These are phyloP conservation scores for Trichophyton verrucosum DNA, from an alignment of 2,329 filamentous ascomycete genomes.

Conservation along the genomic window DNA sequence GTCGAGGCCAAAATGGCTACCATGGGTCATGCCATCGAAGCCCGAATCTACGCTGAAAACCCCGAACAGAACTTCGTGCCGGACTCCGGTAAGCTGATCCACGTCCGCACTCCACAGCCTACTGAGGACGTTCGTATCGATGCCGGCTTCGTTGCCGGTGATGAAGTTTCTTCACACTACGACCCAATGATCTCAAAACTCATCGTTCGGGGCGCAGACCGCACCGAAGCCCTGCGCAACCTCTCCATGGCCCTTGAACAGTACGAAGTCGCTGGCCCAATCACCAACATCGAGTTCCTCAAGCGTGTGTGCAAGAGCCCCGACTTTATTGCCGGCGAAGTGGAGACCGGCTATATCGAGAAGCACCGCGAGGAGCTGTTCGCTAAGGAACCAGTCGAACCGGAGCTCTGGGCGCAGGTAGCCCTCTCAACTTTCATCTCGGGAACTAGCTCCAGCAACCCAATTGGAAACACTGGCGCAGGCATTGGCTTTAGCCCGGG, in stretches of 20 bases:
- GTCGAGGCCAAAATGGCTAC: slow-evolving; percentile 58
- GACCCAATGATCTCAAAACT: slow-evolving; percentile 99
- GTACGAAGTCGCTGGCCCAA: slow-evolving; percentile 84
- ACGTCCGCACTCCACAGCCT: slow-evolving; percentile 60
- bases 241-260: slow-evolving; percentile 66
- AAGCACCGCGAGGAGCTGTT: slow-evolving; percentile 78
- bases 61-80: slow-evolving; percentile 85
- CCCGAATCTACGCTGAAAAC: slow-evolving; percentile 91
- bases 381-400: slow-evolving; percentile 44
- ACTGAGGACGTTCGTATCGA: slow-evolving; percentile 75
- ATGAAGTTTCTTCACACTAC: slow-evolving; percentile 87
- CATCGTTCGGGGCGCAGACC: slow-evolving; percentile 70
- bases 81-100: slow-evolving; percentile 76
- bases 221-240: slow-evolving; percentile 71
- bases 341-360: slow-evolving; percentile 93
- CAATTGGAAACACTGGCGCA: slow-evolving; percentile 20
- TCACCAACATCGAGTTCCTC: slow-evolving; percentile 94
- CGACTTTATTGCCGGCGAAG: slow-evolving; percentile 72
- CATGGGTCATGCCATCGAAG: slow-evolving; percentile 82
- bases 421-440: slow-evolving; percentile 60
- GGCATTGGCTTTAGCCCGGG: slow-evolving; percentile 48
- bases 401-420: slow-evolving; percentile 75
- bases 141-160: slow-evolving; percentile 80
- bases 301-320: slow-evolving; percentile 72
- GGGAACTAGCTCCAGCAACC: slow-evolving; percentile 24